Evolutionary conservation across 2,329 filamentous ascomycete genomes (phyloP).

Genomic region (Neurospora sp.): DNA sequence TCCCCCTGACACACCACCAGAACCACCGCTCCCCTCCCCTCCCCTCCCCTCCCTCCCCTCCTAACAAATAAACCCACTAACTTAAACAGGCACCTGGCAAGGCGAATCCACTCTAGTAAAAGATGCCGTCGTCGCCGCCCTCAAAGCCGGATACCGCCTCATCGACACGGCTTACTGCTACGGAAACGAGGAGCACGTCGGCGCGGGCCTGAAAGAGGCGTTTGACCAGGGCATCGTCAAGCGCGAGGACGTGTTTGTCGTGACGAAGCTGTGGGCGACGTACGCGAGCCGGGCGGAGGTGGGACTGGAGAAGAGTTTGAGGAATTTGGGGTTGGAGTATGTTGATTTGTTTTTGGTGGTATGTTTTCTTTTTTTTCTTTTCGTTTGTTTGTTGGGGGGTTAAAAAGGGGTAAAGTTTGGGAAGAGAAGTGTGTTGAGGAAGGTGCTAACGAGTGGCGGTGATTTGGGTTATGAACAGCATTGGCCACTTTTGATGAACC

Average conservation of each 20-base stretch:
- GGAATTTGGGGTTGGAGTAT: constrained; percentile 67
- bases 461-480: constrained; percentile 35
- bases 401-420: background rate
- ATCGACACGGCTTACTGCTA: constrained; percentile 71
- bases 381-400: background rate
- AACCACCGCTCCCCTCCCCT: background rate
- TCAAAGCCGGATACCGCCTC: constrained; percentile 47
- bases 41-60: background rate
- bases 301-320: constrained; percentile 62
- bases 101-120: constrained; percentile 48
- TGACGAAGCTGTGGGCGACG: constrained; percentile 78
- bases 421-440: background rate
- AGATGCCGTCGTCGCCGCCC: constrained; percentile 47
- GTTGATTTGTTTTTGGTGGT: constrained; percentile 69
- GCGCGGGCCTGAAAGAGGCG: constrained; percentile 64
- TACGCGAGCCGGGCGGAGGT: constrained; percentile 63
- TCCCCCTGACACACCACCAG: background rate
- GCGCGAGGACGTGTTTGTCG: constrained; percentile 73
- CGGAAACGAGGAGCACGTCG: constrained; percentile 75
- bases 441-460: background rate
- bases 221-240: constrained; percentile 60
- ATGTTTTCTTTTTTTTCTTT: constrained; percentile 14
- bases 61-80: background rate
- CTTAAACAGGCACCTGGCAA: constrained; percentile 53
- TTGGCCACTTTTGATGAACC: constrained; percentile 76